A percentile compares a stretch with the other conserved stretches of the same genome.
Conservation (phyloP, 2,329 filamentous ascomycete species). For the Fusarium floridanum region DNA sequence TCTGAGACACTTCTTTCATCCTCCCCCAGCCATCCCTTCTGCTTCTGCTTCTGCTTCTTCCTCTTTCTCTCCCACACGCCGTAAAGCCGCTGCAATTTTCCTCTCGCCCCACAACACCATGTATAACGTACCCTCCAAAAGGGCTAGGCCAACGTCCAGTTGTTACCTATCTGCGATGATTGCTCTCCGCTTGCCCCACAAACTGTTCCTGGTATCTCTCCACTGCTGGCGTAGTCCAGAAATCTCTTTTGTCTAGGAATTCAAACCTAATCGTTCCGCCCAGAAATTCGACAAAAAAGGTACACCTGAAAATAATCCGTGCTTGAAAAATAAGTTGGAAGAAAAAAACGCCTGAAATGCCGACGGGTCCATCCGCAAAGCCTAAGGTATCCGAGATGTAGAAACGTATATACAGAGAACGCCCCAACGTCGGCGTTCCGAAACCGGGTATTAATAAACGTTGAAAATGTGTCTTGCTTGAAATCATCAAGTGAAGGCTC, state of each 20-base stretch:
- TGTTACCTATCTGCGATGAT: constrained; percentile 32
- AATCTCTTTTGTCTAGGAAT: constrained; percentile 48
- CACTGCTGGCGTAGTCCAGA: constrained; percentile 32
- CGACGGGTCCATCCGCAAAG: constrained; percentile 38
- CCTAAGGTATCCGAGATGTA: constrained; percentile 45
- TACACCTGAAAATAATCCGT: constrained; percentile 30
- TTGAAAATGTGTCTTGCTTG: constrained; percentile 28
- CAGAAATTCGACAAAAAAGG: constrained; percentile 18
- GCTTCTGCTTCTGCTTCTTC: background rate
- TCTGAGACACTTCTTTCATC: constrained; percentile 19
- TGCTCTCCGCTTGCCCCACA: constrained; percentile 37
- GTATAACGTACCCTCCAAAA: constrained; percentile 22
- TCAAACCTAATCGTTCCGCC: constrained; percentile 34
- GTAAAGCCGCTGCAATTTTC: constrained; percentile 31
- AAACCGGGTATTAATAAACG: constrained; percentile 45
- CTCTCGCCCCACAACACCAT: constrained; percentile 25
- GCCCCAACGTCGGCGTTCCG: constrained; percentile 30
- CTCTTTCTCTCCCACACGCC: constrained; percentile 14
- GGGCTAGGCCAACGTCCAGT: constrained; percentile 24
- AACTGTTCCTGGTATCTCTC: constrained; percentile 27
- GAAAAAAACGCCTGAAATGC: constrained; percentile 48
- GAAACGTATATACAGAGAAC: constrained; percentile 47
- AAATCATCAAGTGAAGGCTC: constrained; percentile 8
- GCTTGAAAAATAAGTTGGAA: background rate
- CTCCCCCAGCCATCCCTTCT: constrained; percentile 7